phyloP scores from a whole-genome alignment of 2,329 filamentous ascomycete species.

The Tolypocladium ophioglossoides region DNA sequence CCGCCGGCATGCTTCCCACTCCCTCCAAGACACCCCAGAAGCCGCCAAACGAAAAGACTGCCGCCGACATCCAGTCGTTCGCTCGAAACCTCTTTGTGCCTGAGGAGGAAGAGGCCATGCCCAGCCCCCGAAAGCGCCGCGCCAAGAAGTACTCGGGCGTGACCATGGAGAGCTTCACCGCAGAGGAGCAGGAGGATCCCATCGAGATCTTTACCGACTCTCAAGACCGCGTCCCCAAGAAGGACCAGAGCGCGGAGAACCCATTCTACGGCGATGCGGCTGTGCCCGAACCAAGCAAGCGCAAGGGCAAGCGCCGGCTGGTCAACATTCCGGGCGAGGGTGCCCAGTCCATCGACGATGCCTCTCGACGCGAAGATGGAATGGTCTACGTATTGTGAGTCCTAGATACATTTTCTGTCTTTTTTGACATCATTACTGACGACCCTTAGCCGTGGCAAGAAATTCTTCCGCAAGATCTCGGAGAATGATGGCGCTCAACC shows the following conservation, averaged over 20 bases:
- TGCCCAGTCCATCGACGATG: slow-evolving; percentile 49
- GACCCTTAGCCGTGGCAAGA: slow-evolving; percentile 60
- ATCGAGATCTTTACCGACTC: slow-evolving; percentile 72
- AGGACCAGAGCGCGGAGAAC: slow-evolving; percentile 57
- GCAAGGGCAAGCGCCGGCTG: slow-evolving; percentile 44
- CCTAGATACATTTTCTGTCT: neutral
- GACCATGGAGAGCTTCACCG: slow-evolving; percentile 46
- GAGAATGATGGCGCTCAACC: slow-evolving; percentile 21
- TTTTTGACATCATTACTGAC: slow-evolving; percentile 3
- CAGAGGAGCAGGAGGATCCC: slow-evolving; percentile 42
- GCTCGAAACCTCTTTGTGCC: slow-evolving; percentile 53
- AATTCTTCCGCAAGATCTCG: slow-evolving; percentile 60
- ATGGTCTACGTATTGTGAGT: slow-evolving; percentile 71
- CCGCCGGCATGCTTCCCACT: slow-evolving; percentile 57
- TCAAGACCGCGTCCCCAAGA: slow-evolving; percentile 63
- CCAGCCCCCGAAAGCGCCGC: slow-evolving; percentile 47
- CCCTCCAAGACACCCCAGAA: slow-evolving; percentile 70
- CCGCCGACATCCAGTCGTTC: slow-evolving; percentile 40
- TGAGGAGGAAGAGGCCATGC: slow-evolving; percentile 46
- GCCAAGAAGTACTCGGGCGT: slow-evolving; percentile 46
- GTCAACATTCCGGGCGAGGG: slow-evolving; percentile 47
- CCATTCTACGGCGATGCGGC: slow-evolving; percentile 53
- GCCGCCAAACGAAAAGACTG: slow-evolving; percentile 38
- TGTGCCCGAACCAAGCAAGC: slow-evolving; percentile 29
- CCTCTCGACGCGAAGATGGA: slow-evolving; percentile 56